These are phyloP conservation scores for Coniophora puteana DNA, from an alignment of 1,284 basidiomycete species.

Conservation along the genomic window DNA sequence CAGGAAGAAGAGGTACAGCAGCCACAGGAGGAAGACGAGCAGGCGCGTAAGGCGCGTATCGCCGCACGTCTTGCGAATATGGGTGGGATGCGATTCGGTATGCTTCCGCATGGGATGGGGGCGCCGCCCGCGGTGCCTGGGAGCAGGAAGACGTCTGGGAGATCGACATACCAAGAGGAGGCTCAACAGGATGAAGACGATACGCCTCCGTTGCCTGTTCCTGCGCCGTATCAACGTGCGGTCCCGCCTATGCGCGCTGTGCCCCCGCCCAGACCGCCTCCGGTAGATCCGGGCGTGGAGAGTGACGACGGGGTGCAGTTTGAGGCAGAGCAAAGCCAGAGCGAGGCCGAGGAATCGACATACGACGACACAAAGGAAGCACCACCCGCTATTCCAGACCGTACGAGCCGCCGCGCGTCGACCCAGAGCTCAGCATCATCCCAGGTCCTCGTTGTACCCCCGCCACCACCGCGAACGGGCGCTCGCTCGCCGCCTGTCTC, in stretches of 20 bases:
- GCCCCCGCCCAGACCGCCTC: conserved; percentile 33
- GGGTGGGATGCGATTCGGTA: conserved; percentile 77
- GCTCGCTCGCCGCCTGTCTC: conserved; percentile 22
- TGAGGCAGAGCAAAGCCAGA: conserved; percentile 66
- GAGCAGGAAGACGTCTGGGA: conserved; percentile 25
- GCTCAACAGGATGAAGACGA: no score
- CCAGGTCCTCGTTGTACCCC: no score
- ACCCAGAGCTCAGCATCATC: no score
- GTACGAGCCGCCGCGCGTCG: conserved; percentile 26
- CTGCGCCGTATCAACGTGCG: no score
- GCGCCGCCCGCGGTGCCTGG: conserved; percentile 20
- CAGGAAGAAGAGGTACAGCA: conserved; percentile 24
- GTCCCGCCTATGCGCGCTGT: conserved; percentile 28
- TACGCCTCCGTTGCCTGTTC: conserved; percentile 20
- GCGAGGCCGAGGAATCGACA: conserved; percentile 61
- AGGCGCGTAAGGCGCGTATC: conserved; percentile 65
- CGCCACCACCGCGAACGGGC: conserved; percentile 27
- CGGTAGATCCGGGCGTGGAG: conserved; percentile 33
- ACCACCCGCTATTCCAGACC: conserved; percentile 35
- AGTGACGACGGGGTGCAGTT: conserved; percentile 58
- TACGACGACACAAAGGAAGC: conserved; percentile 47
- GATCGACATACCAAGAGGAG: no score
- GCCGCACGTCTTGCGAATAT: conserved; percentile 64
- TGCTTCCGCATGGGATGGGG: conserved; percentile 50
- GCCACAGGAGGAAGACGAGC: conserved; percentile 62